A percentile compares a stretch with the other conserved stretches of the same genome.
These are phyloP conservation scores for Dioscorea dumetorum DNA, from an alignment of 106 monocot genomes.

Conservation along the genomic window DNA sequence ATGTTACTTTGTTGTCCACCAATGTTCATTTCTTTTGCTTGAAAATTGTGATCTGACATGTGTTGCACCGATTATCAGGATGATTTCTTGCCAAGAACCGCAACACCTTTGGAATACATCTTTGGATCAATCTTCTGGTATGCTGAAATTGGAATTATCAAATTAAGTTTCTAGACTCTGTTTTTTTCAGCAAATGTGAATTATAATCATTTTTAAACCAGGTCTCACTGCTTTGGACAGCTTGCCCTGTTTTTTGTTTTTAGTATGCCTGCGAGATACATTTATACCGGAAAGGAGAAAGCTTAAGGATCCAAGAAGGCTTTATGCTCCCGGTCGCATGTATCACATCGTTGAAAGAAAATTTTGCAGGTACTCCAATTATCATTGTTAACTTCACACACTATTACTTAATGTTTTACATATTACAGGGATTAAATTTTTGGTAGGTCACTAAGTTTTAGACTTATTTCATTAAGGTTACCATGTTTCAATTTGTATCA, in stretches of 20 bases:
- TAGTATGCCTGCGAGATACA: conserved; percentile 90
- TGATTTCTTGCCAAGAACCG: conserved; percentile 93
- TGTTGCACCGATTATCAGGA: conserved; percentile 36
- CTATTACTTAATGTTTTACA: no score
- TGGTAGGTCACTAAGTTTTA: no score
- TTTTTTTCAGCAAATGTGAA: not conserved
- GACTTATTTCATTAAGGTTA: no score
- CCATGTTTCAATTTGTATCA: no score
- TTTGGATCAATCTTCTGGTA: conserved; percentile 93
- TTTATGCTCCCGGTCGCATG: conserved; percentile 91
- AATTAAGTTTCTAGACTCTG: not conserved
- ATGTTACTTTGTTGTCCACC: no score
- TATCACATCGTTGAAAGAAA: conserved; percentile 94
- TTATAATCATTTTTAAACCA: conserved; percentile 23
- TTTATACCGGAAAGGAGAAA: conserved; percentile 85
- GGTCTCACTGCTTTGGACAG: conserved; percentile 55
- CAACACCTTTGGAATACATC: conserved; percentile 88
- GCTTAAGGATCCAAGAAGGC: conserved; percentile 85
- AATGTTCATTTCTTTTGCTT: no score
- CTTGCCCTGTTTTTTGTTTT: conserved; percentile 84
- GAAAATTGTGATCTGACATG: no score
- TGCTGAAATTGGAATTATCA: not conserved
- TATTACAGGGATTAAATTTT: no score
- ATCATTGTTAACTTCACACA: not conserved
- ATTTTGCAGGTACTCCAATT: conserved; percentile 63